A percentile compares a stretch with the other conserved stretches of the same genome.
These are phyloP conservation scores for Aureobasidium sp. DNA, from an alignment of 2,329 filamentous ascomycete genomes.

Conservation along the genomic window DNA sequence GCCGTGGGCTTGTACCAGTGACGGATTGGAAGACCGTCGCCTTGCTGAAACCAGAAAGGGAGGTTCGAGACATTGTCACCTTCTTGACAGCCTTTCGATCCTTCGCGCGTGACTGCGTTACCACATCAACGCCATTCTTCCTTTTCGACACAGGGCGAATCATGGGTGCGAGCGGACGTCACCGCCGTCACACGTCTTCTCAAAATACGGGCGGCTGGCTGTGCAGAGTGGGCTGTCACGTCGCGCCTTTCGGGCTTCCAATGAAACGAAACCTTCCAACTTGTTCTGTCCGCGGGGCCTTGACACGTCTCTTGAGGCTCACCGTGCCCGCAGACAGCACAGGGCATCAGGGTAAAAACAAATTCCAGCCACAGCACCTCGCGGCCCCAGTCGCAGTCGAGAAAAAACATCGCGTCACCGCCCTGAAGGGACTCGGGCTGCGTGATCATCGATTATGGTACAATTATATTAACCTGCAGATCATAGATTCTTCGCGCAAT, in stretches of 20 bases:
- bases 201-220: background rate
- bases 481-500: background rate
- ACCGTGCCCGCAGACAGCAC: conserved; percentile 1
- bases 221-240: background rate
- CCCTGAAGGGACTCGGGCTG: background rate
- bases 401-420: background rate
- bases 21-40: background rate
- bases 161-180: background rate
- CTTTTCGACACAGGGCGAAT: background rate
- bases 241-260: background rate
- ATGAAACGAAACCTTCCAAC: background rate
- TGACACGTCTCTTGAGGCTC: background rate
- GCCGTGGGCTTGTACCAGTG: background rate
- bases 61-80: background rate
- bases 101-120: conserved; percentile 3
- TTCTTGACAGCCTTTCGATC: conserved; percentile 2
- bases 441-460: conserved; percentile 6
- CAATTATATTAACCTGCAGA: conserved; percentile 2
- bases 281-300: background rate
- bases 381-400: background rate
- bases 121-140: background rate
- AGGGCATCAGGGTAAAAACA: background rate
- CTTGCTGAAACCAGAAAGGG: background rate
- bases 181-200: background rate
- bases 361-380: background rate